Conservation (phyloP, 2,329 filamentous ascomycete genomes). For the Tolypocladium guangdongense region DNA sequence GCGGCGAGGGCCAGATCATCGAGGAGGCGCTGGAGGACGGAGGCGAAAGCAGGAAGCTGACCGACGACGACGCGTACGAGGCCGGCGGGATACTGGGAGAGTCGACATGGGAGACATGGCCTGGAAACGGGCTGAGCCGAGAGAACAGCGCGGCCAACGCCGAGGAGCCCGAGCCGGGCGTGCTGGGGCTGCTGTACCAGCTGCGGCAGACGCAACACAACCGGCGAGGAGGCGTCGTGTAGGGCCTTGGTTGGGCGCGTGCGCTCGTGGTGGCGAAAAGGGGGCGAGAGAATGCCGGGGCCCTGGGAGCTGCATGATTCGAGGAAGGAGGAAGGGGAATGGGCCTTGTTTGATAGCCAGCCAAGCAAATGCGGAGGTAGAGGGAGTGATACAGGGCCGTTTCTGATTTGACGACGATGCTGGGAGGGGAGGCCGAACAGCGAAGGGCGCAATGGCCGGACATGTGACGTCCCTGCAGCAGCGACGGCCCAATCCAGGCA, state of each 20-base stretch:
- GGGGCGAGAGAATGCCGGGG: neutral
- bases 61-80: constrained; percentile 42
- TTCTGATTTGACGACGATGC: neutral
- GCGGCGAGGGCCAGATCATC: constrained; percentile 38
- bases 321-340: no score
- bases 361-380: no score
- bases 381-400: neutral
- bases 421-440: no score
- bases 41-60: constrained; percentile 26
- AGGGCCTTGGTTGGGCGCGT: neutral
- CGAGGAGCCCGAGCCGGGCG: constrained; percentile 39
- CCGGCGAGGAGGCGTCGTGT: constrained; percentile 30
- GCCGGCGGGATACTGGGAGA: constrained; percentile 41
- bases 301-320: neutral
- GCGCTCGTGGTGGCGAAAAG: neutral
- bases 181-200: constrained; percentile 47
- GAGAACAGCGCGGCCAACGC: constrained; percentile 38
- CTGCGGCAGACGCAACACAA: constrained; percentile 46
- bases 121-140: constrained; percentile 36
- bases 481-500: no score
- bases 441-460: neutral
- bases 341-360: no score
- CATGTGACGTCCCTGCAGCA: no score
- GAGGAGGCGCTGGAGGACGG: constrained; percentile 44
- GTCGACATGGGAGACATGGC: constrained; percentile 49